Evolutionary conservation across 768 basidiomycete species (phyloP).

Genomic region (Rhodotorula paludigena): DNA sequence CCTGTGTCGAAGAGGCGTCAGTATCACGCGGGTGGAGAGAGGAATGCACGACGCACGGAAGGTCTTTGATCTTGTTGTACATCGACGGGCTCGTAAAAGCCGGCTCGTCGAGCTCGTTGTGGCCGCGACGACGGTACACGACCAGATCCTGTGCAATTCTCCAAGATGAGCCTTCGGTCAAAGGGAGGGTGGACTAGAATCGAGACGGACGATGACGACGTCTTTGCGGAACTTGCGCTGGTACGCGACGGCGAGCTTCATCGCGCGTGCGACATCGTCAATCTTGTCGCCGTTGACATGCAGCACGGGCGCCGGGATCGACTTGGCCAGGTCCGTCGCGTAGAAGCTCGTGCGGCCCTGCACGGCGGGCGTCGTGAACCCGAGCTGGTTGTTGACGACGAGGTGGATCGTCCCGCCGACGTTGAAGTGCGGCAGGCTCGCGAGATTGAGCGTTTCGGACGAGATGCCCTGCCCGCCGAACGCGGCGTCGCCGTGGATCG

Average conservation of each 20-base stretch:
- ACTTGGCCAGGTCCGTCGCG: conserved; percentile 45
- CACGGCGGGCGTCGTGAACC: conserved; percentile 80
- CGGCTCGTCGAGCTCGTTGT: conserved; percentile 48
- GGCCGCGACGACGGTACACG: conserved; percentile 73
- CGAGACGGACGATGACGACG: conserved; percentile 1
- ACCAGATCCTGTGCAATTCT: conserved; percentile 80
- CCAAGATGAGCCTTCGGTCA: background rate
- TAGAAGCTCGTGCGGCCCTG: conserved; percentile 78
- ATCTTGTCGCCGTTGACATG: conserved; percentile 90
- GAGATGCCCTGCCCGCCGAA: conserved; percentile 86
- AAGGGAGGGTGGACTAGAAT: too few relatives aligned
- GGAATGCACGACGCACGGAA: conserved; percentile 58
- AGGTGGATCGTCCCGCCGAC: conserved; percentile 85
- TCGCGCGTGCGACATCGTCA: conserved; percentile 79
- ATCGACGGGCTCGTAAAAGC: conserved; percentile 82
- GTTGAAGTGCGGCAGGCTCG: conserved; percentile 78
- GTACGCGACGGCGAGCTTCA: conserved; percentile 84
- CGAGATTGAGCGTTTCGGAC: conserved; percentile 80
- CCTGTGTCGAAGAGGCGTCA: background rate
- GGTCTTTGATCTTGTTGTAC: conserved; percentile 85
- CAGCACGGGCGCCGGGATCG: conserved; percentile 79
- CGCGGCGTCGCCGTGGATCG: conserved; percentile 85
- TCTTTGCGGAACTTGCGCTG: conserved; percentile 78
- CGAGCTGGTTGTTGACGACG: conserved; percentile 72
- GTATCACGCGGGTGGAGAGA: background rate